Base-by-base conservation (phyloP, 371 early-diverging fungal genomes). In the Capillidium rhysosporum region DNA sequence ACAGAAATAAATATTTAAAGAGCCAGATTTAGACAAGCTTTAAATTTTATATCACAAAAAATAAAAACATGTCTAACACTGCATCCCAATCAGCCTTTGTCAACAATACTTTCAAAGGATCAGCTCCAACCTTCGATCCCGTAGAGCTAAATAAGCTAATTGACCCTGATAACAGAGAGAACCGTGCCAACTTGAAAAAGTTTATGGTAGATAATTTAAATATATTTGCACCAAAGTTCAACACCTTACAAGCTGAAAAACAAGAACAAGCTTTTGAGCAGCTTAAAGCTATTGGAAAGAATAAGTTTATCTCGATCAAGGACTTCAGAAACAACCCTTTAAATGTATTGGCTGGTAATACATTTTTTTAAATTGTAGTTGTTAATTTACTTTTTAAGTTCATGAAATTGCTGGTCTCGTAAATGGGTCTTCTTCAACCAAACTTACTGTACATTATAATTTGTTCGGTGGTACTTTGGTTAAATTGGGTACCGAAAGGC, bases 281-380 rank as follows among this genome's bases (percentile, higher is more conserved):
- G 39, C 69, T 82, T 34, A 69, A 71, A 59, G 58, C 64, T 28
- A 63, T 83, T 24, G 75, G 71, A 10, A 69, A 75, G 38, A 61
- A 60, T 43, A 70, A 71, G 7, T 79, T 69, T 65, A 76, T 82
- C 60, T 72, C 72, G 12, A 76, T 84, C 39, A 62, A 68, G 54
- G 82, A 84, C 62, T 82, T 81, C 73, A 78, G 77, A 54, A 66
- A 63, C 59, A 80, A 84, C 60, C 82, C 84, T 1, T 68, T 80
- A 39, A 81, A 81, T 55, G 63, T 80, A 25, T 73, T 83, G 59
- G 74, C 79, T 49, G 75, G 67, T 68, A 59, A 10, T 25, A 49
- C 16, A 40, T 2, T 20, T 38, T 43, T 18, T 46, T 53, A 48
- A 26, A 31, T 28, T 25, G 12, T 45, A 28, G 28, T 52, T 8